Evolutionary conservation across 2,329 filamentous ascomycete species (phyloP), one percentile per base, ranked within the genome.

Genomic region (Aspergillus chevalieri): DNA sequence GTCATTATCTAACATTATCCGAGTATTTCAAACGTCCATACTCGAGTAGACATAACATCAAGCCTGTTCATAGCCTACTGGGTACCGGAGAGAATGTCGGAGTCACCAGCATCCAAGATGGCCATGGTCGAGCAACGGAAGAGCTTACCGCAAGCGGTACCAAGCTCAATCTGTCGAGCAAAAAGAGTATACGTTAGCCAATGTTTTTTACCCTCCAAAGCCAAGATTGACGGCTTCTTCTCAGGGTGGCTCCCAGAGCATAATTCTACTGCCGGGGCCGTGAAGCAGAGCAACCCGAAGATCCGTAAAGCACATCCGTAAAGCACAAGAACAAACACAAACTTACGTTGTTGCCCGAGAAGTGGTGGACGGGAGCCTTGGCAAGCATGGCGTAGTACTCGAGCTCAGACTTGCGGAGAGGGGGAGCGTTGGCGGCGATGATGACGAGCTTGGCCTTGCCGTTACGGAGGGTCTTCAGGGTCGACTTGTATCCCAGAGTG

Each of bases 401-500:
- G 58, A 96, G 84, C 82, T 97, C 92, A 69, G 84, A 89, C 86
- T 97, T 98, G 76, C 92, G 86, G 68, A 98, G 88, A 75, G 93
- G 93, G 71, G 92, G 91, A 64, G 91, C 95, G 83, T 98, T 97
- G 78, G 88, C 90, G 65, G 86, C 81, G 59, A 95, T 94, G 78
- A 95, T 90, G 74, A 97, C 89, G 63, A 96, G 85, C 87, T 97
- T 97, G 75, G 93, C 93, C 86, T 96, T 97, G 77, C 92, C 91
- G 64, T 85, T 87, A 69, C 92, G 88, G 65, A 97, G 87, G 64
- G 81, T 80, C 87, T 97, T 95, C 71, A 93, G 81, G 70, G 82
- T 92, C 57, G 84, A 87, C 78, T 92, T 91, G 83, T 92, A 92
- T 68, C 90, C 90, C 61, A 95, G 82, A 59, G 83, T 90, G 80